Percentiles rank a stretch among this genome's conserved stretches.
Conservation (phyloP, 2,329 filamentous ascomycete species). For the Pyricularia sp. region DNA sequence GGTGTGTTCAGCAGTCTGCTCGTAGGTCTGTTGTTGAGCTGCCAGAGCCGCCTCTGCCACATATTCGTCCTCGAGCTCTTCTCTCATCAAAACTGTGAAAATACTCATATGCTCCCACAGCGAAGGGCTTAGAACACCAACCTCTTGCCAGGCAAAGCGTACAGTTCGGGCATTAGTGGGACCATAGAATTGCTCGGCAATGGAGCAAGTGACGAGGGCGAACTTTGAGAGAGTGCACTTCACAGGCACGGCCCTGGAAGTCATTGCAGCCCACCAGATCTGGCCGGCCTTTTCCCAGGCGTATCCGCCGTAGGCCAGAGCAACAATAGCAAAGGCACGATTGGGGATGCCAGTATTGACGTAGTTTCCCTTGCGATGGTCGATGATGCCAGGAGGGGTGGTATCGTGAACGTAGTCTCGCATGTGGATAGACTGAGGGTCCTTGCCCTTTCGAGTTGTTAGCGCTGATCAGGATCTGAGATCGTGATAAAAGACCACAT, state of each 20-base stretch:
- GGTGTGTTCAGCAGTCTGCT: neutral
- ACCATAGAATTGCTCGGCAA: slow-evolving; percentile 32
- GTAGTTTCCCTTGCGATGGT: slow-evolving; percentile 32
- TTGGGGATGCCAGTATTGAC: slow-evolving; percentile 49
- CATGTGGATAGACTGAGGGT: slow-evolving; percentile 42
- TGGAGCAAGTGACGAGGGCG: slow-evolving; percentile 36
- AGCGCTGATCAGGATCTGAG: neutral
- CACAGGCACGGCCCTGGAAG: slow-evolving; percentile 28
- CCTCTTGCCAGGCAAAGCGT: slow-evolving; percentile 35
- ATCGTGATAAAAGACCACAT: slow-evolving; percentile 1
- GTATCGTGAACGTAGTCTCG: slow-evolving; percentile 26
- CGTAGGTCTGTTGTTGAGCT: neutral
- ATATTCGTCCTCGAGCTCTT: neutral
- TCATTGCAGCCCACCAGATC: slow-evolving; percentile 43
- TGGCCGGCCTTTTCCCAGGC: slow-evolving; percentile 44
- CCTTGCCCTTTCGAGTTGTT: slow-evolving; percentile 30
- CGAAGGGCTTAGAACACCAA: slow-evolving; percentile 26
- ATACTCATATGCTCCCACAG: neutral
- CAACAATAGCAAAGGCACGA: slow-evolving; percentile 42
- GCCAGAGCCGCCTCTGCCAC: neutral
- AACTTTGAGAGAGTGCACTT: slow-evolving; percentile 37
- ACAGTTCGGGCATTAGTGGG: slow-evolving; percentile 31
- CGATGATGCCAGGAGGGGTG: slow-evolving; percentile 31
- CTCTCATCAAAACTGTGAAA: neutral
- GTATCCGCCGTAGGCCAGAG: slow-evolving; percentile 38